phyloP scores from a whole-genome alignment of 2,329 filamentous ascomycete species.

The Beauveria asiatica region DNA sequence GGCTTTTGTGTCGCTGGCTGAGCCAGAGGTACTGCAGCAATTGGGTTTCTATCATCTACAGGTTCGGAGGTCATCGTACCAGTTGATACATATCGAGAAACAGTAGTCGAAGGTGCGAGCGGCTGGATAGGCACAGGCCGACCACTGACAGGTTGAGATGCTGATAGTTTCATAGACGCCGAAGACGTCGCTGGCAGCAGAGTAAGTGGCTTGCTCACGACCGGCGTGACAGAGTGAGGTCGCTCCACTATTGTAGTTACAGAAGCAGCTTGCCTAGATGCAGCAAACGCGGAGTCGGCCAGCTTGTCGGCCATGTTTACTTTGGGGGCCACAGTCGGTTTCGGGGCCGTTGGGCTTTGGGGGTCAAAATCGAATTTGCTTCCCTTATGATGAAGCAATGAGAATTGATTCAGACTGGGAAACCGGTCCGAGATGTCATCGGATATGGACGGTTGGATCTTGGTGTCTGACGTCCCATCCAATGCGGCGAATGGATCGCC shows the following conservation, averaged over 20 bases:
- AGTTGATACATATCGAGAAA: constrained; percentile 40
- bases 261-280: neutral
- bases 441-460: constrained; percentile 38
- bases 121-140: constrained; percentile 19
- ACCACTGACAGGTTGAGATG: constrained; percentile 26
- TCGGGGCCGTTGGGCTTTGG: constrained; percentile 37
- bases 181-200: constrained; percentile 14
- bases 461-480: constrained; percentile 48
- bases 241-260: constrained; percentile 7
- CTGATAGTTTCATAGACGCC: constrained; percentile 20
- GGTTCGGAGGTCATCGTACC: constrained; percentile 72
- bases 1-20: constrained; percentile 6
- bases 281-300: constrained; percentile 74
- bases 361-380: constrained; percentile 76
- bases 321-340: constrained; percentile 43
- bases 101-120: neutral
- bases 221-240: constrained; percentile 25
- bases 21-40: constrained; percentile 20
- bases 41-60: constrained; percentile 43
- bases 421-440: constrained; percentile 84
- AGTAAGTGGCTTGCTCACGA: constrained; percentile 13
- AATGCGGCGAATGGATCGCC: constrained; percentile 87
- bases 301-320: constrained; percentile 66
- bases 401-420: constrained; percentile 87
- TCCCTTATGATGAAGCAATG: constrained; percentile 76